Base-by-base conservation (phyloP, 2,329 filamentous ascomycete species). In the Aureobasidium pullulans region DNA sequence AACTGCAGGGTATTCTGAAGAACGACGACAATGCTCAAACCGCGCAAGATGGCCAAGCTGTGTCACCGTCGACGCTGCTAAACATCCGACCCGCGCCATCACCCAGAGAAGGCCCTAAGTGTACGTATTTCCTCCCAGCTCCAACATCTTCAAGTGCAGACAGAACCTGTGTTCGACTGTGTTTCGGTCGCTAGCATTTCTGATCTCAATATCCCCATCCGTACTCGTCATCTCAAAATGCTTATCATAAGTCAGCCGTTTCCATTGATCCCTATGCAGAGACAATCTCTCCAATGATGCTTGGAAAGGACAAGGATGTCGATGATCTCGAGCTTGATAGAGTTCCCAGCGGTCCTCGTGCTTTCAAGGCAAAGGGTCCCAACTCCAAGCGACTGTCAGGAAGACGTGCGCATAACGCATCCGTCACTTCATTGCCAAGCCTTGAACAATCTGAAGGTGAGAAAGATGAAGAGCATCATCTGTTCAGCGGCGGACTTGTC, bases 401-500 rank as follows among this genome's bases (percentile, higher is more conserved):
- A n/a, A 69, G 77, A 39, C 71, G 71, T 34, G 70, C 72, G 60
- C 31, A 61, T 42, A 56, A 60, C 62, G 23, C 66, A 61, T 62
- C 68, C 60, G 36, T 34, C 28, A 36, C 60, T 6, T 57, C 58
- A 1, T 49, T 61, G 19, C 47, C 56, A 28, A 47, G 39, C 34
- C 40, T 62, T 6, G 43, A 46, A 5, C 56, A 70, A 3, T 60
- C 69, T 10, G 68, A 70, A 7, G 68, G 69, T 6, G 68, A 69
- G 34, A 69, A 70, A 5, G 63, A 67, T 29, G 40, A 57, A 8
- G 50, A 62, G 23, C 49, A 59, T 4, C 62, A 66, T 43, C 63
- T 66, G 39, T 71, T 34, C 70, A 72, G 46, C 15, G 70, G 73
- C 19, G 68, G 67, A 46, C 68, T 95, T 7, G 74, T 94, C 31